Base-by-base conservation (phyloP, 23 red algal genomes). In the Gracilaria vermiculophylla region DNA sequence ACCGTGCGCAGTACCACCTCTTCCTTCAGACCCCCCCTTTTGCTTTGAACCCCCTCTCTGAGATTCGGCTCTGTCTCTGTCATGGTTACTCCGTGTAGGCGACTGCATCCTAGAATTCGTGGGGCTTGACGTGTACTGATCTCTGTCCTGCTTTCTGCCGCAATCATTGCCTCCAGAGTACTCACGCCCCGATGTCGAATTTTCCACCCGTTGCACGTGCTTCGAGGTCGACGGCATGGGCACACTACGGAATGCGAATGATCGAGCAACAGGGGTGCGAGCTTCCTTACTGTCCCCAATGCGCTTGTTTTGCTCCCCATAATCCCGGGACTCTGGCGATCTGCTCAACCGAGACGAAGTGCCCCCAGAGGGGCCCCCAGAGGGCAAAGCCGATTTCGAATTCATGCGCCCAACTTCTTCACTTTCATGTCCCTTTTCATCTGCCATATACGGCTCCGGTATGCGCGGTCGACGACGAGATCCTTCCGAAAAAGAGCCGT, bases 91-190 rank as follows among this genome's bases (percentile, higher is more conserved):
- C 42, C 64, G 39, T 39, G 64, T 70, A 13, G 64, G 64, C 17
- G 64, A 70, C 13, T 39, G 64, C 64, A 70, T 70, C 64, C 64
- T 70, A 31, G 64, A 70, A 42, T 70, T 70, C 33, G 64, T 70
- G 1, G 64, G 64, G 34, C 64, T 70, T 1, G 33, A 43, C 28
- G 35, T 14, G 24, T 70, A 70, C 16, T 70, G 64, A 39, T 70
- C 64, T 15, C 55, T 20, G 29, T 70, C 64, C 2, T 70, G 19
- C 64, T 43, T 39, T 43, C 64, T 43, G 42, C 24, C 37, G 24
- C 34, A 70, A 1, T 70, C 64, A 41, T 70, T 70, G 11, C 64
- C 64, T 41, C 64, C 64, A 70, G 35, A 42, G 29, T 70, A 70
- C 64, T 70, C 64, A 31, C 64, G 64, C 34, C 34, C 64, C 21